Conservation (phyloP, 2,329 filamentous ascomycete species). For the Fulvia fulva region DNA sequence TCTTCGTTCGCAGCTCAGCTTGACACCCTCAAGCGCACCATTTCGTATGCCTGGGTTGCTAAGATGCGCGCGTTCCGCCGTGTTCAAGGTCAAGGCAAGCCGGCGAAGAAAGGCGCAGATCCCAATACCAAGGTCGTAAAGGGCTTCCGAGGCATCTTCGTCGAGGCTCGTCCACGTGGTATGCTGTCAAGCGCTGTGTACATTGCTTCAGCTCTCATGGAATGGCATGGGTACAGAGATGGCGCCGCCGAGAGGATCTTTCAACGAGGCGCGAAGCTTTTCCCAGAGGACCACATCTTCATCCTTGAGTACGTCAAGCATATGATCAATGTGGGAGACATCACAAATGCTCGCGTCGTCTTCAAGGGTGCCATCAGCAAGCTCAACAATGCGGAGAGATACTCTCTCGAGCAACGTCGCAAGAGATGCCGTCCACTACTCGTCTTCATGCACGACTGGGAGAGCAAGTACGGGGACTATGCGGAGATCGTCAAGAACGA, state of each 20-base stretch:
- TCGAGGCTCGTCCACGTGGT: constrained; percentile 80
- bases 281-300: constrained; percentile 89
- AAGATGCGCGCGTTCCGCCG: constrained; percentile 91
- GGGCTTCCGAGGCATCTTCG: constrained; percentile 83
- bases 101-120: constrained; percentile 41
- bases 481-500: constrained; percentile 88
- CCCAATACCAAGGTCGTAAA: constrained; percentile 12
- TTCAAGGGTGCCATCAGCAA: constrained; percentile 92
- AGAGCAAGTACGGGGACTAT: constrained; percentile 89
- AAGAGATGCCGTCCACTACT: constrained; percentile 78
- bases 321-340: constrained; percentile 84
- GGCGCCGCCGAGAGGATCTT: constrained; percentile 91
- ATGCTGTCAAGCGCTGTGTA: constrained; percentile 93
- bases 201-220: constrained; percentile 85
- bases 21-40: constrained; percentile 72
- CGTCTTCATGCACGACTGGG: constrained; percentile 89
- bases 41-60: constrained; percentile 93
- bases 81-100: constrained; percentile 73
- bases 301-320: constrained; percentile 96
- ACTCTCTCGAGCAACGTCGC: constrained; percentile 43
- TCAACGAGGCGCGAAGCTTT: constrained; percentile 86
- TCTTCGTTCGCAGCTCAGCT: constrained; percentile 69
- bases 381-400: constrained; percentile 61
- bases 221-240: constrained; percentile 95
- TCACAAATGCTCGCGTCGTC: constrained; percentile 84